phyloP scores from a whole-genome alignment of 2,329 filamentous ascomycete species.

The Microdochium paspali region DNA sequence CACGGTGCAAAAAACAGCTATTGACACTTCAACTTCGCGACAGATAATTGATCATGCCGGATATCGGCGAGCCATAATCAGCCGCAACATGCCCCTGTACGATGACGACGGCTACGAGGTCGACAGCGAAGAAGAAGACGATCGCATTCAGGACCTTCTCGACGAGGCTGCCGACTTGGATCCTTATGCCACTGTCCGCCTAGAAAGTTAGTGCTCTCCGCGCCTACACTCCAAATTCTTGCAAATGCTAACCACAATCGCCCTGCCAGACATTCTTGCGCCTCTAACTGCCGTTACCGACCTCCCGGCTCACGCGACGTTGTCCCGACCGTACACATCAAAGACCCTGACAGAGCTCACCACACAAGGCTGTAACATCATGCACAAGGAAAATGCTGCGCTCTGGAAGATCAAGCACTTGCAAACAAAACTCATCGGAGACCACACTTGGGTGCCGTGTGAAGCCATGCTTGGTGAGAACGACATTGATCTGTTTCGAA shows the following conservation, averaged over 20 bases:
- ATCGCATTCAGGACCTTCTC: slow-evolving; percentile 49
- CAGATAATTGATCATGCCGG: slow-evolving; percentile 68
- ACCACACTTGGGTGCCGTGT: slow-evolving; percentile 60
- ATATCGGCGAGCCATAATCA: slow-evolving; percentile 62
- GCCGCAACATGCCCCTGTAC: slow-evolving; percentile 60
- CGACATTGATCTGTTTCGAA: slow-evolving; percentile 45
- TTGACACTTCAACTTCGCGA: slow-evolving; percentile 1
- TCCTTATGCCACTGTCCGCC: slow-evolving; percentile 61
- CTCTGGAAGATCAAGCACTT: slow-evolving; percentile 68
- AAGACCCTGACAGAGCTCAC: slow-evolving; percentile 64
- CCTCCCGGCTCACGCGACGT: slow-evolving; percentile 62
- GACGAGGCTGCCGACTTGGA: slow-evolving; percentile 59
- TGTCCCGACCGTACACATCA: slow-evolving; percentile 66
- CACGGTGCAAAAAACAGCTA: too few species aligned
- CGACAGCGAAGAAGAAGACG: slow-evolving; percentile 62
- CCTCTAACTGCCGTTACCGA: slow-evolving; percentile 69
- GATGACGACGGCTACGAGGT: slow-evolving; percentile 74
- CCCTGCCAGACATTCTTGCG: slow-evolving; percentile 54
- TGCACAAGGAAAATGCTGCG: slow-evolving; percentile 65
- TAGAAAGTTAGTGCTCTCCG: slow-evolving; percentile 50
- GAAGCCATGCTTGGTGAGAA: slow-evolving; percentile 45
- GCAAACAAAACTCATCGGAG: slow-evolving; percentile 64
- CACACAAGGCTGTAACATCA: slow-evolving; percentile 57
- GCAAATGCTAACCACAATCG: slow-evolving; percentile 15
- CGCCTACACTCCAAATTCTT: not conserved